phyloP scores from a whole-genome alignment of 768 basidiomycete genomes.

The Harrya chromipes region DNA sequence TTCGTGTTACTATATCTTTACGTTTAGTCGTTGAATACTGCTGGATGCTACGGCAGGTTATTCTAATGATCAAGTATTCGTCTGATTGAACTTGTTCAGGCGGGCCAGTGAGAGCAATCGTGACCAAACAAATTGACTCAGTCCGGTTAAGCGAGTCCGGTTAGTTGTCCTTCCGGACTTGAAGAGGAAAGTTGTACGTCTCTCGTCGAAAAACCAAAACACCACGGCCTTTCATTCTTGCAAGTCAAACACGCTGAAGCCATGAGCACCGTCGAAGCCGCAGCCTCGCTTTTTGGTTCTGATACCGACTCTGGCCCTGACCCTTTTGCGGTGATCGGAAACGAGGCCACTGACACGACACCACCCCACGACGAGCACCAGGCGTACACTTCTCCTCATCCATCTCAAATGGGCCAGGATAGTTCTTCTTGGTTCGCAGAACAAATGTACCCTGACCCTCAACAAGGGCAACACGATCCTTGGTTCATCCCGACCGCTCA shows the following conservation, averaged over 20 bases:
- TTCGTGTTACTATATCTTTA: constrained; percentile 19
- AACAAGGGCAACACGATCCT: constrained; percentile 23
- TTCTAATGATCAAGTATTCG: too few species aligned
- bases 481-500: constrained; percentile 26
- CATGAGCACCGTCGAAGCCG: constrained; percentile 72
- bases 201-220: constrained; percentile 13
- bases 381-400: constrained; percentile 20
- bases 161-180: neutral
- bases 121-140: constrained; percentile 25
- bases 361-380: constrained; percentile 25
- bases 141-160: constrained; percentile 4
- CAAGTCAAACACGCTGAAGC: constrained; percentile 31
- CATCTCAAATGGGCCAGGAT: constrained; percentile 33
- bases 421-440: constrained; percentile 40
- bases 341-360: constrained; percentile 32
- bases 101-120: constrained; percentile 16
- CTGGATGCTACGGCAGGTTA: neutral
- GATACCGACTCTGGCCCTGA: constrained; percentile 55
- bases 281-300: constrained; percentile 76
- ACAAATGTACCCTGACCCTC: constrained; percentile 27
- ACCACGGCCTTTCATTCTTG: constrained; percentile 7
- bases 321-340: constrained; percentile 61
- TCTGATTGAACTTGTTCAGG: too few species aligned
- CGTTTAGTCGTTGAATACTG: constrained; percentile 1
- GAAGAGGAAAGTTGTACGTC: constrained; percentile 7